These are phyloP conservation scores for Peronospora belbahrii DNA, from an alignment of 352 stramenopile species.

Conservation along the genomic window DNA sequence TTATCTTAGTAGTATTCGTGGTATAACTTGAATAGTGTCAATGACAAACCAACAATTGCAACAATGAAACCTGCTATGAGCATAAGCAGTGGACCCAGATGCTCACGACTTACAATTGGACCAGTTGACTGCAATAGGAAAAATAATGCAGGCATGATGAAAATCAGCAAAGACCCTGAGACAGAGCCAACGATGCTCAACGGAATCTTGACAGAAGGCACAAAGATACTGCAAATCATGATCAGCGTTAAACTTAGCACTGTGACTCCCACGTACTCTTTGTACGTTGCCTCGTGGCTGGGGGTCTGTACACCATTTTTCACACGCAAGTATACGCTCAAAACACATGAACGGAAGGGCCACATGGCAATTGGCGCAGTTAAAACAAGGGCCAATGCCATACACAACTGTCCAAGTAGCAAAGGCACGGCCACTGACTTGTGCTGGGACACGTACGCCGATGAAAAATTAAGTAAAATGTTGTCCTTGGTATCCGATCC, in stretches of 20 bases:
- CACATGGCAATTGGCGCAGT: conserved; percentile 69
- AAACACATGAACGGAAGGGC: conserved; percentile 67
- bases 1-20: conserved; percentile 31
- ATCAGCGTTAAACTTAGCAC: conserved; percentile 51
- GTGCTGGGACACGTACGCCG: conserved; percentile 43
- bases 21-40: conserved; percentile 40
- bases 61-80: conserved; percentile 40
- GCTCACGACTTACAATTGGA: conserved; percentile 30
- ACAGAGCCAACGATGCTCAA: conserved; percentile 72
- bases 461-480: conserved; percentile 72
- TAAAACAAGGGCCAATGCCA: conserved; percentile 54
- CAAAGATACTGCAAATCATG: conserved; percentile 61
- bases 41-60: conserved; percentile 27
- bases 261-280: conserved; percentile 43
- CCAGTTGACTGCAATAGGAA: conserved; percentile 52
- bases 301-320: conserved; percentile 66
- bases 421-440: conserved; percentile 37
- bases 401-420: conserved; percentile 51
- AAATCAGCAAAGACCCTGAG: conserved; percentile 72
- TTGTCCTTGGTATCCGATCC: conserved; percentile 56
- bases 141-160: conserved; percentile 75
- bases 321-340: conserved; percentile 57
- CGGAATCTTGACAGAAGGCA: conserved; percentile 69
- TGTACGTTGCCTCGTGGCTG: conserved; percentile 40
- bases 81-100: conserved; percentile 57